Conservation (phyloP, 345 rosid genomes). For the Anastatica hierochuntica region DNA sequence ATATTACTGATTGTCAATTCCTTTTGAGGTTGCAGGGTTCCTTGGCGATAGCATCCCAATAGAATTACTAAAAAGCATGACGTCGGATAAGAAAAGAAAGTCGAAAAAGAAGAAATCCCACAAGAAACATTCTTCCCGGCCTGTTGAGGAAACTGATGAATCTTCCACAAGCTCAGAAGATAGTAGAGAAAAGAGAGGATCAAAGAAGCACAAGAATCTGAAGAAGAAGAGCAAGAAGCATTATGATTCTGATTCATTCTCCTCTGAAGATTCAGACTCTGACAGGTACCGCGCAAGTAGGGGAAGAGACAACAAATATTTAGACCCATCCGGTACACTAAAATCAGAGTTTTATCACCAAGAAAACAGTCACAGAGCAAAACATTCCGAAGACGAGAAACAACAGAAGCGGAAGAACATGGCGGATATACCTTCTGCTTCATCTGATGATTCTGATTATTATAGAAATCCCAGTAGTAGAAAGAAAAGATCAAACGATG, state of each 20-base stretch:
- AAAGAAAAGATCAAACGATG: constrained; percentile 23
- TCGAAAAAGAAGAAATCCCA: constrained; percentile 35
- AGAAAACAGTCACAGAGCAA: constrained; percentile 25
- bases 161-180: constrained; percentile 32
- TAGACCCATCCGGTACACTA: constrained; percentile 3
- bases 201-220: constrained; percentile 37
- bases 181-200: constrained; percentile 21
- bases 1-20: constrained; percentile 6
- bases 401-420: constrained; percentile 9
- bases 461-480: constrained; percentile 23
- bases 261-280: constrained; percentile 32
- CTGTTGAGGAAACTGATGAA: constrained; percentile 28
- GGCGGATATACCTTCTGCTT: constrained; percentile 20
- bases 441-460: constrained; percentile 32
- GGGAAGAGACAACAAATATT: constrained; percentile 29
- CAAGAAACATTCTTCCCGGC: constrained; percentile 38
- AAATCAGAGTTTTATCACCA: constrained; percentile 23
- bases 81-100: constrained; percentile 40
- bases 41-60: constrained; percentile 58
- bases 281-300: constrained; percentile 22
- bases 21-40: constrained; percentile 46
- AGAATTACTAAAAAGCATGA: constrained; percentile 39
- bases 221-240: constrained; percentile 33
- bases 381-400: constrained; percentile 16
- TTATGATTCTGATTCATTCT: constrained; percentile 28